Percentiles rank a stretch among this genome's conserved stretches.
These are phyloP conservation scores for Diaporthe citrichinensis DNA, from an alignment of 2,329 filamentous ascomycete species.

Conservation along the genomic window DNA sequence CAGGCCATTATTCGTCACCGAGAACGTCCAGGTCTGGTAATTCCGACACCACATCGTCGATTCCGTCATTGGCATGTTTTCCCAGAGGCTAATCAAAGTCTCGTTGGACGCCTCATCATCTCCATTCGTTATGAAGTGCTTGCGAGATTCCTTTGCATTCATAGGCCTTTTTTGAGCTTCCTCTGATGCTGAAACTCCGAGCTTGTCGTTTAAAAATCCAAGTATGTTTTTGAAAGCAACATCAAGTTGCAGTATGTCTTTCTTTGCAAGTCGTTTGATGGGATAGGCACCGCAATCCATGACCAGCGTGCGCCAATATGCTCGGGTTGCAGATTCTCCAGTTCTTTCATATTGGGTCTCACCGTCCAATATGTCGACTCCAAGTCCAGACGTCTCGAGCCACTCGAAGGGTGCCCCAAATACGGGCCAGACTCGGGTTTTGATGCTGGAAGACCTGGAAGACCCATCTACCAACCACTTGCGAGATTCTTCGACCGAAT, in stretches of 20 bases:
- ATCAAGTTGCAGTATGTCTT: background rate
- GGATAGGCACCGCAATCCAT: slow-evolving; percentile 3
- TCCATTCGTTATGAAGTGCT: background rate
- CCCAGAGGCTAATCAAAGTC: background rate
- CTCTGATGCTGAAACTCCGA: background rate
- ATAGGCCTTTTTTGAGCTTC: background rate
- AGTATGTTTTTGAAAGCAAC: background rate
- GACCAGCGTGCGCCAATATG: slow-evolving; percentile 1
- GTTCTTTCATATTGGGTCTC: background rate
- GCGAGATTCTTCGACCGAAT: background rate
- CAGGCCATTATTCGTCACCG: slow-evolving; percentile 30
- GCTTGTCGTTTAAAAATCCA: background rate
- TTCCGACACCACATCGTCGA: slow-evolving; percentile 39
- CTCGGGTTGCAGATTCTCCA: background rate
- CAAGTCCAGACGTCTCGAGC: background rate
- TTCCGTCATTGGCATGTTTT: slow-evolving; percentile 1
- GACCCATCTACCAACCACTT: background rate
- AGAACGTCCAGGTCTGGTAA: slow-evolving; percentile 32
- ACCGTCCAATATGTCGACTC: background rate
- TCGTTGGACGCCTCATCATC: background rate
- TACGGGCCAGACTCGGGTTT: background rate
- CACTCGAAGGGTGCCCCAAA: background rate
- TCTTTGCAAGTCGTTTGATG: background rate
- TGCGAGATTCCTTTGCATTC: background rate
- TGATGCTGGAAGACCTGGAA: too few species aligned